Evolutionary conservation across 352 stramenopile genomes (phyloP).

Genomic region (Globisporangium emineosum): DNA sequence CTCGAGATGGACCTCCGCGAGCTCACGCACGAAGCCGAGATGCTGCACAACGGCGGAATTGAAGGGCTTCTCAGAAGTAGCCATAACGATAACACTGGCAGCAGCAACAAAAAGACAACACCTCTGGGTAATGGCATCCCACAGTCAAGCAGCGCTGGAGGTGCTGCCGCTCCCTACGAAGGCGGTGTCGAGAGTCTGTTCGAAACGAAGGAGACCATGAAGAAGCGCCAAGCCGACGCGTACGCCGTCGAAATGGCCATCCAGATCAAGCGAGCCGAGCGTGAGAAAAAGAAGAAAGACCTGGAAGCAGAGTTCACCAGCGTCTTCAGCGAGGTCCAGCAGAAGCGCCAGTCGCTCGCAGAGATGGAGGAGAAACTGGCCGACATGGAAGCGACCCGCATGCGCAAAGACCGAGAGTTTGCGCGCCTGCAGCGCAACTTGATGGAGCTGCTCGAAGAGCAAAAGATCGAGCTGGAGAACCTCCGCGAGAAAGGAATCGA

Average conservation of each 20-base stretch:
- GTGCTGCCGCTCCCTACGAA: constrained; percentile 34
- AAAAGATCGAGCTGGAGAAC: constrained; percentile 91
- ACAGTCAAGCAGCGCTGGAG: constrained; percentile 15
- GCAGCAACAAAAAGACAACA: constrained; percentile 19
- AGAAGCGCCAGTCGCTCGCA: constrained; percentile 79
- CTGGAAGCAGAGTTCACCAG: constrained; percentile 90
- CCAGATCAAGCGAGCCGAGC: constrained; percentile 90
- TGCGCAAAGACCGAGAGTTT: constrained; percentile 93
- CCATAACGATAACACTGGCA: constrained; percentile 15
- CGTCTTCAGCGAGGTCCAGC: constrained; percentile 88
- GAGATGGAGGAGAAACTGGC: constrained; percentile 83
- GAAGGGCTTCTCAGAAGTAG: constrained; percentile 40
- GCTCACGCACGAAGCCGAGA: constrained; percentile 89
- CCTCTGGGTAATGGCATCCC: constrained; percentile 56
- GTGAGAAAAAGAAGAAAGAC: constrained; percentile 90
- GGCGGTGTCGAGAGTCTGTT: constrained; percentile 44
- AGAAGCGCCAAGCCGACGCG: constrained; percentile 68
- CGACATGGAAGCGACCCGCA: constrained; percentile 91
- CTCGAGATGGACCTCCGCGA: constrained; percentile 88
- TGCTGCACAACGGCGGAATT: constrained; percentile 67
- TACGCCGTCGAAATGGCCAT: constrained; percentile 93
- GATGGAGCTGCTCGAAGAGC: constrained; percentile 92
- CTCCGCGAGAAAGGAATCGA: constrained; percentile 90
- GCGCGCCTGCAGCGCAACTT: constrained; percentile 89
- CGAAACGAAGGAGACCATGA: constrained; percentile 40